These are phyloP conservation scores for Picea abies DNA, from an alignment of 83 land plant genomes.

Conservation along the genomic window DNA sequence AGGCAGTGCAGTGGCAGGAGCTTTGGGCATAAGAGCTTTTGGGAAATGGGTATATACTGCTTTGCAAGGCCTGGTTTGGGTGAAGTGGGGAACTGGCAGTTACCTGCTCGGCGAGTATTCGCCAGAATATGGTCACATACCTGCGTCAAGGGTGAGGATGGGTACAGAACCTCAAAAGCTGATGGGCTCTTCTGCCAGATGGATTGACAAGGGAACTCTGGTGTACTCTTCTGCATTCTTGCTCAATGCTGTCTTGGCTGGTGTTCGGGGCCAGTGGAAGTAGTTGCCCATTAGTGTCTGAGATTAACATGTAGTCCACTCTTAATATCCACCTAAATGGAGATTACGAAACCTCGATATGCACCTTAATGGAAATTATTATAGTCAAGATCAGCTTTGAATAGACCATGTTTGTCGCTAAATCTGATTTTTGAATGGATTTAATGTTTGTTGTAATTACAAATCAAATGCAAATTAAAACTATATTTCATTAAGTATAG, in stretches of 20 bases:
- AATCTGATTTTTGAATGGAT: too few species aligned
- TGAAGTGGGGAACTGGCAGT: neutral
- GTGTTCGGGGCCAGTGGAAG: neutral
- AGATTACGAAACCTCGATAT: too few species aligned
- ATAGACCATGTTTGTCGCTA: too few species aligned
- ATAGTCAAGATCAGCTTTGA: too few species aligned
- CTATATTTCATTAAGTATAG: too few species aligned
- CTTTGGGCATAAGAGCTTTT: neutral
- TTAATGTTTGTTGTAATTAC: too few species aligned
- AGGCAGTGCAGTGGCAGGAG: neutral
- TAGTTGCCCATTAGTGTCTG: too few species aligned
- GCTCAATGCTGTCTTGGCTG: neutral
- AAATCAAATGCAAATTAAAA: too few species aligned
- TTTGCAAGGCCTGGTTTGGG: neutral
- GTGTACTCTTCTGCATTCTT: neutral
- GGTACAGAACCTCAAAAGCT: too few species aligned
- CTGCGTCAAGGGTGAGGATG: neutral
- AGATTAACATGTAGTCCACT: too few species aligned
- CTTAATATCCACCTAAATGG: too few species aligned
- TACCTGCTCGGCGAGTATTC: neutral
- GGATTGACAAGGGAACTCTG: neutral
- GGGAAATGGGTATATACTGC: neutral
- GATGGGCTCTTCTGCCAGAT: neutral
- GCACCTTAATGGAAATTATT: too few species aligned
- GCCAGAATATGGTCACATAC: neutral